phyloP scores from a whole-genome alignment of 345 rosid species.

The Garcia nutans region DNA sequence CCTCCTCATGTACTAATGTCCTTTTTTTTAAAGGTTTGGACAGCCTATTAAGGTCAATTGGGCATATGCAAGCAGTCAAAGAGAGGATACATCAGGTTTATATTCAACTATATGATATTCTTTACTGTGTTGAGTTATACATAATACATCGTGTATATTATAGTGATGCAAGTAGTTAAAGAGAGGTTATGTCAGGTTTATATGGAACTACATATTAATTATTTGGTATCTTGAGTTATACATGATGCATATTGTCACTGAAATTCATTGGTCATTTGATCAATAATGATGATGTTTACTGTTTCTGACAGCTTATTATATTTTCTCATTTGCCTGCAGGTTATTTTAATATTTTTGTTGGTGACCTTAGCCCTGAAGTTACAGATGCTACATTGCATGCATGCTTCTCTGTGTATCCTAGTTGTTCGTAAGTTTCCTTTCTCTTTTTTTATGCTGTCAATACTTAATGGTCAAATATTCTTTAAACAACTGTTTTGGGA shows the following conservation, averaged over 20 bases:
- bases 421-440: constrained; percentile 30
- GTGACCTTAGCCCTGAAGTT: constrained; percentile 43
- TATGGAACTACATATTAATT: neutral
- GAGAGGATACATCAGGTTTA: constrained; percentile 38
- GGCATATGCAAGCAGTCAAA: constrained; percentile 39
- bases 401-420: constrained; percentile 30
- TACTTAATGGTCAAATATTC: neutral
- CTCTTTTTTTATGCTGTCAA: neutral
- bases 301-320: neutral
- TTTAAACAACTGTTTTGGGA: neutral
- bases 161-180: too few relatives aligned
- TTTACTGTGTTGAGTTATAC: neutral
- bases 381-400: constrained; percentile 37
- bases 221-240: neutral
- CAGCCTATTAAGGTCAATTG: constrained; percentile 39
- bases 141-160: too few relatives aligned
- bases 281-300: neutral
- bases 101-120: neutral
- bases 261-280: too few relatives aligned
- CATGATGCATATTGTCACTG: too few relatives aligned
- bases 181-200: constrained; percentile 17
- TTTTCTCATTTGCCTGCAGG: constrained; percentile 14
- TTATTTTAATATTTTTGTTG: constrained; percentile 36
- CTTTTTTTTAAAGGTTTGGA: constrained; percentile 26
- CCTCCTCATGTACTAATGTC: constrained; percentile 9